Evolutionary conservation across 2,329 filamentous ascomycete genomes (phyloP).

Genomic region (Cadophora luteo-olivacea): DNA sequence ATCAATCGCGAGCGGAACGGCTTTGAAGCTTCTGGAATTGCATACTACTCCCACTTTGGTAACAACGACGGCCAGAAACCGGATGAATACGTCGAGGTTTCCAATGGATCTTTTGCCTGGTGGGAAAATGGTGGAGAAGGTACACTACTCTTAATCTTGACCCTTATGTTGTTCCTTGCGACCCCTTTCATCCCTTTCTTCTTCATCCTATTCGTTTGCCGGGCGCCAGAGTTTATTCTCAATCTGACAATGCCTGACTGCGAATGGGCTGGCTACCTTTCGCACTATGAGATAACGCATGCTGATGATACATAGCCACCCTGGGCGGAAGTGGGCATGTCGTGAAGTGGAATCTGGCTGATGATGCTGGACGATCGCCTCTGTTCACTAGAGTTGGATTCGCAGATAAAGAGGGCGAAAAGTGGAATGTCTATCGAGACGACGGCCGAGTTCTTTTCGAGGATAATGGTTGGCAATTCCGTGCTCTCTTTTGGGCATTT

Average conservation of each 20-base stretch:
- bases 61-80: slow-evolving; percentile 22
- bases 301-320: neutral
- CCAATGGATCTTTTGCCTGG: slow-evolving; percentile 18
- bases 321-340: neutral
- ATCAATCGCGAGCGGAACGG: neutral
- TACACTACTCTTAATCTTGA: neutral
- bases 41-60: neutral
- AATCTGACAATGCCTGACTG: too few relatives aligned
- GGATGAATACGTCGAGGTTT: slow-evolving; percentile 20
- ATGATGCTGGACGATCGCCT: slow-evolving; percentile 6
- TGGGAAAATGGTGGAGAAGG: slow-evolving; percentile 25
- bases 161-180: neutral
- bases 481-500: neutral
- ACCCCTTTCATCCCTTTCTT: too few relatives aligned
- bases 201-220: too few relatives aligned
- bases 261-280: too few relatives aligned
- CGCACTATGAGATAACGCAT: neutral
- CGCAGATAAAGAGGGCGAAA: neutral
- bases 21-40: neutral
- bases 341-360: slow-evolving; percentile 5
- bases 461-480: neutral
- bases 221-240: too few relatives aligned
- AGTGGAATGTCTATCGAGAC: slow-evolving; percentile 5
- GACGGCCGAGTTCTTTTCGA: neutral
- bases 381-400: slow-evolving; percentile 8